Evolutionary conservation across 768 basidiomycete species (phyloP).

Genomic region (Lactifluus rugatus): DNA sequence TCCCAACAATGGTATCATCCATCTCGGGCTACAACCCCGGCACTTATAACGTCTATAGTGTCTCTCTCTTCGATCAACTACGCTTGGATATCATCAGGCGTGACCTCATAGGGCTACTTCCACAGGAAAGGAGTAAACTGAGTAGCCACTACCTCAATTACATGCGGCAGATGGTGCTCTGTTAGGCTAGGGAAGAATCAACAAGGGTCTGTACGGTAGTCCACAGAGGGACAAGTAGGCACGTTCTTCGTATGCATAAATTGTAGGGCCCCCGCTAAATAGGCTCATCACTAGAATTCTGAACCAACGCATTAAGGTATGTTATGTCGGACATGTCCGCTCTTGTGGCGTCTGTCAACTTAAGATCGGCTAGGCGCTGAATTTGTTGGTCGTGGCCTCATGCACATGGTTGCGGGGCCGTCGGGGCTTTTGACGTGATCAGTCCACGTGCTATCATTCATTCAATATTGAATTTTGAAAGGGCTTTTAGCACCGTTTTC

Average conservation of each 20-base stretch:
- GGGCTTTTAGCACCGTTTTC: no score
- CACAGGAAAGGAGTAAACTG: not conserved
- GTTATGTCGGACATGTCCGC: not conserved
- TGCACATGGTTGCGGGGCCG: no score
- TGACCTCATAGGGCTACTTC: slow-evolving; percentile 16
- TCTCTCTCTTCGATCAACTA: slow-evolving; percentile 33
- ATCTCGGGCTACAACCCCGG: slow-evolving; percentile 22
- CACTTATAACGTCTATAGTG: slow-evolving; percentile 31
- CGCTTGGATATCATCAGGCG: slow-evolving; percentile 33
- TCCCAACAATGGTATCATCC: slow-evolving; percentile 23
- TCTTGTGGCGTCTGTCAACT: not conserved
- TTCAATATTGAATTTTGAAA: no score
- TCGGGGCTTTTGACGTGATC: no score
- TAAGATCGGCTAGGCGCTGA: not conserved
- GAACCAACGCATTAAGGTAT: not conserved
- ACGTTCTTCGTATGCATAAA: not conserved
- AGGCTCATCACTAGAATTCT: not conserved
- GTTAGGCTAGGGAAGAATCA: slow-evolving; percentile 20
- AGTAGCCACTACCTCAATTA: slow-evolving; percentile 34
- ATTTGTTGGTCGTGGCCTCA: not conserved
- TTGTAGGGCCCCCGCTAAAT: not conserved
- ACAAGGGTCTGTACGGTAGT: slow-evolving; percentile 1
- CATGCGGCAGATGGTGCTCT: slow-evolving; percentile 31
- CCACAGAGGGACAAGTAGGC: not conserved
- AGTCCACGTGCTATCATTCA: no score